Evolutionary conservation across 805 yeast species (phyloP), one percentile per base, ranked within the genome.

Genomic region (Ogataea glucozyma): DNA sequence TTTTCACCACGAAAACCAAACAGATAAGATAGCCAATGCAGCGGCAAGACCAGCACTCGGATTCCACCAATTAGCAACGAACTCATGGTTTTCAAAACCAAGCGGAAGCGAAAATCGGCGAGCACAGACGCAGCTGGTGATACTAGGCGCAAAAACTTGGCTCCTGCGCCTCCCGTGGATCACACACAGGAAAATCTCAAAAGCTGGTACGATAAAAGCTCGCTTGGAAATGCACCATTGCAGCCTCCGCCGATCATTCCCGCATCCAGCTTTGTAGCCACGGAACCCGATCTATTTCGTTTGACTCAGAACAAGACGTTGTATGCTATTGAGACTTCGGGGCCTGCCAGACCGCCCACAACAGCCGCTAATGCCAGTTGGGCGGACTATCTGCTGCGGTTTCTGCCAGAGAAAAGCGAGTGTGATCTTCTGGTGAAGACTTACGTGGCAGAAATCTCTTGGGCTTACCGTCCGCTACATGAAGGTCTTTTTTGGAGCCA

Each of bases 391-490:
- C 31, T 48, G n/a, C 13, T 40, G 6, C 12, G 26, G 13, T 34
- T 48, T 17, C 34, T 48, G 14, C 52, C 52, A 6, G 26, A 14
- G 7, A 34, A 18, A 30, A 11, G 22, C 11, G 47, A 48, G 23
- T 45, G 49, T 31, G 45, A 42, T 13, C n/a, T 45, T 26, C 26
- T 48, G 24, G 47, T 48, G 20, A 20, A 18, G 11, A 27, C 37
- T 4, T 48, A 48, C 29, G 20, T 46, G 4, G 19, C 33, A 11
- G 44, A 45, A 6, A 39, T 45, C 8, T 37, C 49, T 2, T 48
- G 47, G 47, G 38, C 31, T 3, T 48, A 48, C 36, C 31, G 49
- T 2, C 34, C 40, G 8, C 18, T 46, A 9, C 52, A 48, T 23
- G 26, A 32, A 9, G 44, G 33, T 4, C 30, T 33, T 4, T 44